Conservation (phyloP, 2,329 filamentous ascomycete species). For the Cryphonectria nitschkei region DNA sequence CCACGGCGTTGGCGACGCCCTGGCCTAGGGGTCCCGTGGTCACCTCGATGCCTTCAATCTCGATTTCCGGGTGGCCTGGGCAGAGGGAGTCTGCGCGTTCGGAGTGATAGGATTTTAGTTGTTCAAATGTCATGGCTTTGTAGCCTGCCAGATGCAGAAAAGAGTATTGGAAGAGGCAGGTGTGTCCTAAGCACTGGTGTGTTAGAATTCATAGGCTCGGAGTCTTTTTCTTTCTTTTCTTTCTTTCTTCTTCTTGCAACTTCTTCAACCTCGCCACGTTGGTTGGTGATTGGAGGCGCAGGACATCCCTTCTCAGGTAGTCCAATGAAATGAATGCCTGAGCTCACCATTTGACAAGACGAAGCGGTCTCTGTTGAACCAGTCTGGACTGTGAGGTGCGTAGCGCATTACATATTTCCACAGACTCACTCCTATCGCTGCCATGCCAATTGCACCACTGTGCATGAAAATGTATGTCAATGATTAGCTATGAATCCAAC, state of each 20-base stretch:
- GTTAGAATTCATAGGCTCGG: neutral
- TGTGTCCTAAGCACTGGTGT: slow-evolving; percentile 40
- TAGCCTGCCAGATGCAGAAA: slow-evolving; percentile 55
- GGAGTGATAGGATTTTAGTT: slow-evolving; percentile 56
- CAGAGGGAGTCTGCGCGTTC: slow-evolving; percentile 46
- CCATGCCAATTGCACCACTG: slow-evolving; percentile 41
- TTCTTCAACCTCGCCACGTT: neutral
- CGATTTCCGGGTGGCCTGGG: slow-evolving; percentile 59
- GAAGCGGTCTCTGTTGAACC: slow-evolving; percentile 63
- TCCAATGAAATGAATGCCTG: neutral
- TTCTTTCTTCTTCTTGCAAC: too few species aligned
- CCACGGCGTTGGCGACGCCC: slow-evolving; percentile 60
- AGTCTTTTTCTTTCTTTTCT: neutral
- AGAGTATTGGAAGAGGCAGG: slow-evolving; percentile 54
- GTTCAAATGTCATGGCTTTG: slow-evolving; percentile 54
- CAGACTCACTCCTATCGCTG: slow-evolving; percentile 45
- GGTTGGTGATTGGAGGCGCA: too few species aligned
- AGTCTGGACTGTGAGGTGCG: slow-evolving; percentile 54
- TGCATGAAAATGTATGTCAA: neutral
- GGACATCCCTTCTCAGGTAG: neutral
- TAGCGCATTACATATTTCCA: slow-evolving; percentile 66
- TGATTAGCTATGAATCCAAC: neutral
- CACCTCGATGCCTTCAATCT: slow-evolving; percentile 58
- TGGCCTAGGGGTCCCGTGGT: slow-evolving; percentile 62
- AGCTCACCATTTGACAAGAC: slow-evolving; percentile 57